These are phyloP conservation scores for Vitis rupestris DNA, from an alignment of 164 flowering plant genomes.

Conservation along the genomic window DNA sequence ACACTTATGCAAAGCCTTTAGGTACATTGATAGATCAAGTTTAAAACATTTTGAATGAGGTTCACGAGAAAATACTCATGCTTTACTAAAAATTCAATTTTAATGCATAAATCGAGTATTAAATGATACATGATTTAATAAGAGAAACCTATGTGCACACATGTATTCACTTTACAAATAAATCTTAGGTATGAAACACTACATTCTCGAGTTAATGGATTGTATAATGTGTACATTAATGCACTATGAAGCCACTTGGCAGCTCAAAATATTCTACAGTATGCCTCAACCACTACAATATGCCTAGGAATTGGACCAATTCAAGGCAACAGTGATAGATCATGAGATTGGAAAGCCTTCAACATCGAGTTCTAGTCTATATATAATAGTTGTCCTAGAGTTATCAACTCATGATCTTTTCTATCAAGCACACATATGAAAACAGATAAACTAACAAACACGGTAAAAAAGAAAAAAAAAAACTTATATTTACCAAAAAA, in stretches of 20 bases:
- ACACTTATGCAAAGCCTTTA: no score
- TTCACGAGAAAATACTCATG: no score
- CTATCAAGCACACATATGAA: not conserved
- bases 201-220: constrained; percentile 90
- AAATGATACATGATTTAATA: no score
- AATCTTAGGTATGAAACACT: constrained; percentile 21
- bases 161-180: no score
- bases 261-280: constrained; percentile 90
- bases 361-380: constrained; percentile 20
- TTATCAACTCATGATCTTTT: not conserved
- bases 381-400: not conserved
- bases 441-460: not conserved
- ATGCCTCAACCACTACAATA: constrained; percentile 95
- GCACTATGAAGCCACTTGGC: constrained; percentile 80
- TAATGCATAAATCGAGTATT: no score
- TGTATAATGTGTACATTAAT: constrained; percentile 86
- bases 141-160: no score
- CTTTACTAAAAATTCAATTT: no score
- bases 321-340: constrained; percentile 59
- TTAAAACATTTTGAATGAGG: no score
- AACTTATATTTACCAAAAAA: not conserved
- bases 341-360: constrained; percentile 47
- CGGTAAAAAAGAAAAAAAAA: no score
- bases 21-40: no score
- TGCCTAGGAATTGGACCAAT: constrained; percentile 96